phyloP scores from a whole-genome alignment of 768 basidiomycete genomes.

The Udeniomyces megalosporus region DNA sequence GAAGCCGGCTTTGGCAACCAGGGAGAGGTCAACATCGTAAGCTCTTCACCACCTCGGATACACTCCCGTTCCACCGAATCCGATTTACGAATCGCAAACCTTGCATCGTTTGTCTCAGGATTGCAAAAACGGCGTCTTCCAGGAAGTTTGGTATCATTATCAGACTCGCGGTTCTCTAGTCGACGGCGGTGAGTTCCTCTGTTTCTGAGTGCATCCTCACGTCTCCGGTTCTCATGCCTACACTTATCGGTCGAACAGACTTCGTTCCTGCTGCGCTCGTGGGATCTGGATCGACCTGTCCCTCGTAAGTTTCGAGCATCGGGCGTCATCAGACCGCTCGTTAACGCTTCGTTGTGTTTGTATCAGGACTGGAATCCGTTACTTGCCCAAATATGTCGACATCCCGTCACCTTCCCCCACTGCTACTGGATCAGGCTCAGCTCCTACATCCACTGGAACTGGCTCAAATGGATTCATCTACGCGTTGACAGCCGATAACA shows the following conservation, averaged over 20 bases:
- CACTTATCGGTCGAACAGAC: background rate
- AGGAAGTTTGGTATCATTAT: constrained; percentile 18
- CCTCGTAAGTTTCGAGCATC: constrained; percentile 9
- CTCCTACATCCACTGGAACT: background rate
- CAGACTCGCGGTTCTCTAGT: constrained; percentile 4
- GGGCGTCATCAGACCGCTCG: background rate
- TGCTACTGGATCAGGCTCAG: background rate
- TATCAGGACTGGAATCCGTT: constrained; percentile 1
- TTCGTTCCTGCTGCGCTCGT: constrained; percentile 6
- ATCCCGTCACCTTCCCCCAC: background rate
- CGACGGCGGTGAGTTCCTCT: constrained; percentile 6
- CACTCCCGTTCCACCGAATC: no score
- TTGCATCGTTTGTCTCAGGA: no score
- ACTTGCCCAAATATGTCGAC: constrained; percentile 8
- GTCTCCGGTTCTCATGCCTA: no score
- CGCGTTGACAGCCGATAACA: background rate
- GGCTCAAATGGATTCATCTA: constrained; percentile 7
- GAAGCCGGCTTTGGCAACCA: background rate
- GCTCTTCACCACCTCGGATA: no score
- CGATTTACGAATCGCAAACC: no score
- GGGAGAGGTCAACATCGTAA: constrained; percentile 15
- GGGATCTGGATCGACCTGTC: constrained; percentile 16
- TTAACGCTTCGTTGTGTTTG: no score
- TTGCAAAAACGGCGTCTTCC: constrained; percentile 7
- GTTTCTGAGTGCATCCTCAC: no score